Percentiles rank a stretch among this genome's conserved stretches.
phyloP scores from a whole-genome alignment of 1,284 basidiomycete genomes.

The Cutaneotrichosporon dermatis region DNA sequence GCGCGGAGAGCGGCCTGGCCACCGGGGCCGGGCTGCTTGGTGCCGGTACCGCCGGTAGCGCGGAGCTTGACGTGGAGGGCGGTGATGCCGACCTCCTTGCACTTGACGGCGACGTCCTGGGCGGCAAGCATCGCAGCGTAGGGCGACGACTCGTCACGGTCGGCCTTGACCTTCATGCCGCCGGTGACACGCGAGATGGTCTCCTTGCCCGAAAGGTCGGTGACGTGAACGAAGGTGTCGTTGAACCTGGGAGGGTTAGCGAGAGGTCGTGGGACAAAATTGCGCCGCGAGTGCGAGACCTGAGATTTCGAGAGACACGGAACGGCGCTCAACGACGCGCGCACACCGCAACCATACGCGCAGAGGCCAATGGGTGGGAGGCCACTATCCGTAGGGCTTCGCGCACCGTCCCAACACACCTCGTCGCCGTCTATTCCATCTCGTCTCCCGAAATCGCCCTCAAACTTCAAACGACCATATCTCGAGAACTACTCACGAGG shows the following conservation, averaged over 20 bases:
- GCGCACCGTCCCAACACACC: no score
- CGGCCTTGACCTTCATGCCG: slow-evolving; percentile 99
- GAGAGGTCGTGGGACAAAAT: no score
- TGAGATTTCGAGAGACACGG: no score
- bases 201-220: slow-evolving; percentile 98
- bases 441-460: no score
- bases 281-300: no score
- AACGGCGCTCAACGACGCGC: no score
- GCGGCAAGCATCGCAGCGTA: slow-evolving; percentile 99
- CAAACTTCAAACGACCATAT: no score
- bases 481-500: slow-evolving; percentile 54
- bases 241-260: slow-evolving; percentile 63
- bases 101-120: slow-evolving; percentile 91
- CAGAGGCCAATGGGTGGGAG: no score
- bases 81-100: slow-evolving; percentile 98
- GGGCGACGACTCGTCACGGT: slow-evolving; percentile 97
- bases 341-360: no score
- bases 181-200: slow-evolving; percentile 98
- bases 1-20: slow-evolving; percentile 97
- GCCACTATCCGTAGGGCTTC: no score
- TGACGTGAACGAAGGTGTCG: slow-evolving; percentile 99
- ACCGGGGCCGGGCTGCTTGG: slow-evolving; percentile 98
- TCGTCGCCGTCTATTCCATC: no score
- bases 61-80: slow-evolving; percentile 85
- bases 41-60: slow-evolving; percentile 96